Evolutionary conservation across 768 basidiomycete genomes (phyloP).

Genomic region (Tulasnella sp.): DNA sequence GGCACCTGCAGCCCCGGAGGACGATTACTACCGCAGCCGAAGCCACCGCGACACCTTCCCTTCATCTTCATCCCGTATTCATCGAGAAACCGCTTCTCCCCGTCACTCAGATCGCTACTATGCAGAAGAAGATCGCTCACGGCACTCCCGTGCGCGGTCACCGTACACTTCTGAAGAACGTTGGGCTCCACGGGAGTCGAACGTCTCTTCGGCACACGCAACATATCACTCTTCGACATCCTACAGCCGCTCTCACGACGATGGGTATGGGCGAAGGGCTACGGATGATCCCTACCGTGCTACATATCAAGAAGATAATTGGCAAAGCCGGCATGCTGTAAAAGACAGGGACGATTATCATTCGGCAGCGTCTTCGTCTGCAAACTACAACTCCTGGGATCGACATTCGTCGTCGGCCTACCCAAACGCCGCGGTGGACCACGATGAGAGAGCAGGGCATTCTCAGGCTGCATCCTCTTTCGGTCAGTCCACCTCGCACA

Average conservation of each 20-base stretch:
- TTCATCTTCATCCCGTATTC: background rate
- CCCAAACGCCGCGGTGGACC: background rate
- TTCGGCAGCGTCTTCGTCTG: background rate
- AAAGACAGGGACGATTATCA: slow-evolving; percentile 6
- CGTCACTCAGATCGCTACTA: background rate
- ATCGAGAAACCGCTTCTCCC: background rate
- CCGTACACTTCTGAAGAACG: slow-evolving; percentile 8
- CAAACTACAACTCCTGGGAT: background rate
- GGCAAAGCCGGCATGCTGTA: background rate
- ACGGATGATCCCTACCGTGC: slow-evolving; percentile 11
- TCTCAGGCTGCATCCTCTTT: background rate
- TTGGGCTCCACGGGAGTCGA: slow-evolving; percentile 5
- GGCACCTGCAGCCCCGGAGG: background rate
- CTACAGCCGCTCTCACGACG: slow-evolving; percentile 9
- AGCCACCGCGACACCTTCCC: background rate
- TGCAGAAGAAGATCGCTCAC: background rate
- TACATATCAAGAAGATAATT: background rate
- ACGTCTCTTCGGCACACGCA: background rate
- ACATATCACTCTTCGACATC: background rate
- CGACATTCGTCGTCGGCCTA: slow-evolving; percentile 1
- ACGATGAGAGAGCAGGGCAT: background rate
- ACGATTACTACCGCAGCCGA: slow-evolving; percentile 10
- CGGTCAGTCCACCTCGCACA: background rate
- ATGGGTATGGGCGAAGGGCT: slow-evolving; percentile 6
- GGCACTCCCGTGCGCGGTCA: background rate